Base-by-base conservation (phyloP, 1,284 basidiomycete genomes). In the Trichosporon coremiiforme region DNA sequence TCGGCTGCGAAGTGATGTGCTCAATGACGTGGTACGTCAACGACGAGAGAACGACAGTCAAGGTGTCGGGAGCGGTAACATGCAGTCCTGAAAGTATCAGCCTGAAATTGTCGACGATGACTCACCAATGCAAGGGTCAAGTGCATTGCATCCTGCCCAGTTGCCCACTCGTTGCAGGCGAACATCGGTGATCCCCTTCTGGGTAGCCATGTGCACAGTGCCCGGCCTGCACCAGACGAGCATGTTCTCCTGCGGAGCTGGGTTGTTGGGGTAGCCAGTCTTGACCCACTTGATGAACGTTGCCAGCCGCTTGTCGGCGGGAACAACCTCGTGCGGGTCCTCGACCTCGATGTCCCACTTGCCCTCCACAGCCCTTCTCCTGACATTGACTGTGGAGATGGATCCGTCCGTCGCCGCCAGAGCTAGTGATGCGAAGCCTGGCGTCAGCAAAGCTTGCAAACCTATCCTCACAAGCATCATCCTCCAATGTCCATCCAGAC, bases 221-320 rank as follows among this genome's bases (percentile, higher is more conserved):
- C 77, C 78, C 10, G 79, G 62, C 57, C 80, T 82, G 6, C 77
- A 75, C 78, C 80, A 80, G 2, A 78, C 74, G 4, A 83, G 68
- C 0, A 77, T 65, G 25, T 72, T 75, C 47, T 69, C 62, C 77
- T 79, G 68, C 13, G 3, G 67, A 2, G 57, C 57, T n/a, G 57
- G 57, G 7, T 60, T 60, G 57, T 60, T 33, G 4, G 57, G 31
- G 57, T 60, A 60, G 20, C 57, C 57, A 0, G 57, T 60, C 31
- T 60, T 65, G 31, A 81, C 33, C 80, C 80, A 83, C 55, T 70
- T 66, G 25, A 80, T 47, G 9, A 75, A 71, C 0, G 74, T 77
- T 17, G 80, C 71, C 0, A 36, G 36, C 4, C 81, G 72, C 50
- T 64, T 67, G 68, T 82, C 78, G 12, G 66, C 31, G 5, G 53